These are phyloP conservation scores for Nothomitra cinnamomea DNA, from an alignment of 2,329 filamentous ascomycete species.

Conservation along the genomic window DNA sequence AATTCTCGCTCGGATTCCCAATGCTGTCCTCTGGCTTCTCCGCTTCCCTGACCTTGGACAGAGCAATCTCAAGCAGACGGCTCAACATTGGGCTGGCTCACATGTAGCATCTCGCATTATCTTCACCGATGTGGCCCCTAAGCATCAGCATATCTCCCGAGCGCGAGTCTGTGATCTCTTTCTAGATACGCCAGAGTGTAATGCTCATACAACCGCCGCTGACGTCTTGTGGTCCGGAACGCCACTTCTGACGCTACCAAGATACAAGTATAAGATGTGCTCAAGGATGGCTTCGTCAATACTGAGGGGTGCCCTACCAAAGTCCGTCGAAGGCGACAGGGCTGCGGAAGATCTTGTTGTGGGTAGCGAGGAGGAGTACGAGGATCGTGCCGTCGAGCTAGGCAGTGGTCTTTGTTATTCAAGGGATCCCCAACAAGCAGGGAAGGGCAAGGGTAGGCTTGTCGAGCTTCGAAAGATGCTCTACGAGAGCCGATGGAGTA, in stretches of 20 bases:
- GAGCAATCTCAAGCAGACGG: slow-evolving; percentile 64
- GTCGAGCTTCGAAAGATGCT: slow-evolving; percentile 64
- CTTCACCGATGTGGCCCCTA: slow-evolving; percentile 94
- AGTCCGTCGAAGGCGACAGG: slow-evolving; percentile 43
- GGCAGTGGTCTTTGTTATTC: slow-evolving; percentile 46
- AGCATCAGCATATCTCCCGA: slow-evolving; percentile 81
- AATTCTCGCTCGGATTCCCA: slow-evolving; percentile 70
- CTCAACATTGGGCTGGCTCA: slow-evolving; percentile 64
- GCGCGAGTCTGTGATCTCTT: slow-evolving; percentile 89
- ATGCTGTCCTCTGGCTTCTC: slow-evolving; percentile 87
- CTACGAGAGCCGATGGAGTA: slow-evolving; percentile 70
- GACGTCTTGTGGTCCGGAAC: slow-evolving; percentile 95
- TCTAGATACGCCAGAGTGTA: slow-evolving; percentile 93
- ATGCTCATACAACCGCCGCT: slow-evolving; percentile 92
- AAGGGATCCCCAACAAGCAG: slow-evolving; percentile 26
- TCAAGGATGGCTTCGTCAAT: slow-evolving; percentile 96
- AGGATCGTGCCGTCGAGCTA: slow-evolving; percentile 54
- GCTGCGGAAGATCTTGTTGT: slow-evolving; percentile 66
- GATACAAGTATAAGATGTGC: slow-evolving; percentile 98
- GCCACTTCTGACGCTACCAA: slow-evolving; percentile 72
- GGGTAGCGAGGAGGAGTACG: slow-evolving; percentile 64
- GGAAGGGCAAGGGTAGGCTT: slow-evolving; percentile 48
- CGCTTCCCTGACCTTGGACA: slow-evolving; percentile 91
- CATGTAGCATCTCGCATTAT: slow-evolving; percentile 75
- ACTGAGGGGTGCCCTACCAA: slow-evolving; percentile 72